Evolutionary conservation across 1,284 basidiomycete species (phyloP), one percentile per base, ranked within the genome.

Genomic region (Mycosarcoma maydis): DNA sequence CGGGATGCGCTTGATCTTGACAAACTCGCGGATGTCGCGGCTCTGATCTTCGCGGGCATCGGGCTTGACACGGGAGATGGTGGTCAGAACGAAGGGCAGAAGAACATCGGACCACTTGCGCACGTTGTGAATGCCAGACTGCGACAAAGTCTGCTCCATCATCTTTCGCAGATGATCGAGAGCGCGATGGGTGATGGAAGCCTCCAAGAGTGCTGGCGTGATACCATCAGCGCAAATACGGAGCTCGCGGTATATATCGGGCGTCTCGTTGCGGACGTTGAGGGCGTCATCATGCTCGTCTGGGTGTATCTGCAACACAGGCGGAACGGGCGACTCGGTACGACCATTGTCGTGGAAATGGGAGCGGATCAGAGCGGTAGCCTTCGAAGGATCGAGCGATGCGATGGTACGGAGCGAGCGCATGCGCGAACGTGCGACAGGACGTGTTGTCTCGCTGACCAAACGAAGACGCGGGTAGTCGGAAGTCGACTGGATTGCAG

Each of bases 1-100:
- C 0, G 96, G 94, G 17, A 98, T 91, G 83, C 96, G 95, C 85
- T 99, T 98, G 83, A 98, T 94, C 85, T 98, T 98, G 69, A 98
- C 92, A 74, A 96, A 97, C 24, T 90, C 87, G 42, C 95, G 87
- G 19, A 97, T 90, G 82, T 98, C 95, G 87, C 96, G 94, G 27
- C 82, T 83, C 75, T 96, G 94, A 49, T 92, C 91, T 3, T 81
- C 82, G 11, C 83, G 82, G 3, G 85, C 81, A 38, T 84, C 82
- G 8, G 80, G 74, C 29, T 70, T 75, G 34, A 82, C 72, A 9
- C 72, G 68, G 14, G 74, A 72, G 41, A 79, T 53, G 32, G 78
- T 78, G 20, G 70, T 65, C 16, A 80, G 53, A 3, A 74, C 59
- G 6, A 80, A 70, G 1, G 77, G 75, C 30, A 77, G 49, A 17